phyloP scores from a whole-genome alignment of 2,329 filamentous ascomycete genomes.

The Xylogone sp. region DNA sequence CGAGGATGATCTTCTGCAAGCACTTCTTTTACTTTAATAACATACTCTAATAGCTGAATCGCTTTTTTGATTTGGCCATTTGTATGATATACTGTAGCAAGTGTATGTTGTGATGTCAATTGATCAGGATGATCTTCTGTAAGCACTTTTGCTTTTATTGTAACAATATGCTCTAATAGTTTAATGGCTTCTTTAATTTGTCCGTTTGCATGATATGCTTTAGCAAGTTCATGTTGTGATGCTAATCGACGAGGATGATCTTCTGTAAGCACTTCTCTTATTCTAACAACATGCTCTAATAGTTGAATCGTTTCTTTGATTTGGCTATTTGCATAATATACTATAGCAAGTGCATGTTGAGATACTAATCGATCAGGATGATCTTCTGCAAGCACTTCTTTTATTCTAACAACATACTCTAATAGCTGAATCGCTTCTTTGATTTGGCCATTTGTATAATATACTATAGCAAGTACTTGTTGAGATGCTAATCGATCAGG shows the following conservation, averaged over 20 bases:
- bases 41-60: no score
- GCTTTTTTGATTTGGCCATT: no score
- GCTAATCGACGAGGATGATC: no score
- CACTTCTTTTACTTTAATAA: background rate
- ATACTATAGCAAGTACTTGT: slow-evolving; percentile 19
- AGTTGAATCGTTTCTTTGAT: slow-evolving; percentile 16
- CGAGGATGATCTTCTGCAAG: background rate
- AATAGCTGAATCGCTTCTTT: slow-evolving; percentile 18
- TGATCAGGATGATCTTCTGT: no score
- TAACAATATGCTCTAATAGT: no score
- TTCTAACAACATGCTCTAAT: slow-evolving; percentile 15
- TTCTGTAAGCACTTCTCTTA: no score
- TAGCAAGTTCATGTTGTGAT: no score
- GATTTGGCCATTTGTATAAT: slow-evolving; percentile 12
- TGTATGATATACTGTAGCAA: no score
- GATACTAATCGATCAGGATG: slow-evolving; percentile 6
- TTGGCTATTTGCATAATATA: slow-evolving; percentile 15
- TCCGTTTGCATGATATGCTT: no score
- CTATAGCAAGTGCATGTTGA: slow-evolving; percentile 16
- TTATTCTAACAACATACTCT: slow-evolving; percentile 7
- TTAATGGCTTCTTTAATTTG: no score
- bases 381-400: background rate
- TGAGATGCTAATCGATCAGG: slow-evolving; percentile 7
- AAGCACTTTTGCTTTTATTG: no score
- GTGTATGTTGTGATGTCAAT: no score